A percentile compares a stretch with the other conserved stretches of the same genome.
phyloP scores from a whole-genome alignment of 257 asterid genomes.

The Perilla frutescens region DNA sequence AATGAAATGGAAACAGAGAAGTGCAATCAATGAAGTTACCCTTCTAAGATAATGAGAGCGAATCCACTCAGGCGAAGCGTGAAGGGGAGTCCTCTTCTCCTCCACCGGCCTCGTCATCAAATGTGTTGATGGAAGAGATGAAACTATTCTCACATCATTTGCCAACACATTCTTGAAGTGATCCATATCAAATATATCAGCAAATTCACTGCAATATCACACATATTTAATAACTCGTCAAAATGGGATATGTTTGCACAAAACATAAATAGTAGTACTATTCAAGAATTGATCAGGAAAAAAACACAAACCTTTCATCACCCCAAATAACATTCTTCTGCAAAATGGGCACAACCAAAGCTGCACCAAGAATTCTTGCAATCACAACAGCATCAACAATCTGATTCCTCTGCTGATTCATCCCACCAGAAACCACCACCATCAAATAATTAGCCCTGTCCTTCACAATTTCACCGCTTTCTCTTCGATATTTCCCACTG shows the following conservation, averaged over 20 bases:
- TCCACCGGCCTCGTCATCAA: slow-evolving; percentile 83
- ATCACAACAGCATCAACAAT: slow-evolving; percentile 95
- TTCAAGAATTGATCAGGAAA: slow-evolving; percentile 22
- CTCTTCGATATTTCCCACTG: slow-evolving; percentile 54
- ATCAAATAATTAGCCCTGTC: slow-evolving; percentile 73
- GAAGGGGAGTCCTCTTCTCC: slow-evolving; percentile 81
- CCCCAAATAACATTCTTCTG: slow-evolving; percentile 98
- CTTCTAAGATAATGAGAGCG: slow-evolving; percentile 61
- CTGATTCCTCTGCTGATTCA: slow-evolving; percentile 98
- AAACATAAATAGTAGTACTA: neutral
- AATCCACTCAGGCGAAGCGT: slow-evolving; percentile 78
- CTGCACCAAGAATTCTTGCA: slow-evolving; percentile 91
- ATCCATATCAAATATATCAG: slow-evolving; percentile 88
- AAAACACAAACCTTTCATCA: slow-evolving; percentile 77
- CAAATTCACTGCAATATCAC: slow-evolving; percentile 75
- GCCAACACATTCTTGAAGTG: slow-evolving; percentile 83
- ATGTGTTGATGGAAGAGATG: slow-evolving; percentile 89
- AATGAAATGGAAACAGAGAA: neutral
- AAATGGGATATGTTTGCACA: neutral
- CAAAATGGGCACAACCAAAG: slow-evolving; percentile 85
- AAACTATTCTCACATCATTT: slow-evolving; percentile 74
- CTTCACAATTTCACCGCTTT: slow-evolving; percentile 55
- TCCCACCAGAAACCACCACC: slow-evolving; percentile 93
- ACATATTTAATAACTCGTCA: neutral
- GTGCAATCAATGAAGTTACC: slow-evolving; percentile 42